Evolutionary conservation across 1,139 yeast genomes (phyloP).

Genomic region (Debaryomyces subglobosus): DNA sequence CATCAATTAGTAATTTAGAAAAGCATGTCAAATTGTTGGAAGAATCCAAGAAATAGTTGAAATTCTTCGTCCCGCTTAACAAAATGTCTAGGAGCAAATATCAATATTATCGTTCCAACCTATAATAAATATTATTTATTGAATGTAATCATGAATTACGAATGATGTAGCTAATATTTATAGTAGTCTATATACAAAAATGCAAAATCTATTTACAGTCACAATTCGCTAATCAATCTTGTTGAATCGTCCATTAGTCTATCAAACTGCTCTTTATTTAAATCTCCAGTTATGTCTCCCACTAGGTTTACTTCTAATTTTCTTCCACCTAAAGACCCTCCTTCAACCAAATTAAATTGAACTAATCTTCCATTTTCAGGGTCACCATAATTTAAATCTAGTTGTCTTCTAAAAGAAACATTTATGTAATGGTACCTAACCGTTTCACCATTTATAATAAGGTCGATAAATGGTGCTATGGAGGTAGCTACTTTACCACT

Average conservation of each 20-base stretch:
- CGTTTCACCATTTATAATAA: slow-evolving; percentile 37
- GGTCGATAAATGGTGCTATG: slow-evolving; percentile 40
- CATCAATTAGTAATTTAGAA: slow-evolving; percentile 68
- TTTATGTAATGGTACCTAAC: slow-evolving; percentile 49
- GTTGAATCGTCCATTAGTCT: slow-evolving; percentile 32
- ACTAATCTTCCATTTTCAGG: slow-evolving; percentile 28
- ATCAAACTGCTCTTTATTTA: slow-evolving; percentile 27
- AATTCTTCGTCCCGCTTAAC: not conserved
- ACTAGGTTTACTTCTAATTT: slow-evolving; percentile 50
- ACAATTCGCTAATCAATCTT: slow-evolving; percentile 26
- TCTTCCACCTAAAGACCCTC: slow-evolving; percentile 60
- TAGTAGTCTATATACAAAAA: slow-evolving; percentile 9
- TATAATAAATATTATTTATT: slow-evolving; percentile 7
- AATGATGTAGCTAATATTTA: not conserved
- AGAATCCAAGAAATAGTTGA: slow-evolving; percentile 31
- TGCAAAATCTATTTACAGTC: slow-evolving; percentile 12
- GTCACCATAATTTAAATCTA: slow-evolving; percentile 40
- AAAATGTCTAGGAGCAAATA: slow-evolving; percentile 1
- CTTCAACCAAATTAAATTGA: slow-evolving; percentile 54
- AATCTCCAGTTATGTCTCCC: slow-evolving; percentile 32
- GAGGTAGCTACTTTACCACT: slow-evolving; percentile 36
- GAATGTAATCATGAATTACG: not conserved
- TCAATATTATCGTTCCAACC: slow-evolving; percentile 1
- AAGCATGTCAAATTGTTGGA: slow-evolving; percentile 62
- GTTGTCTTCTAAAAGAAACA: slow-evolving; percentile 44